Base-by-base conservation (phyloP, 768 basidiomycete genomes). In the Mrakia frigida region DNA sequence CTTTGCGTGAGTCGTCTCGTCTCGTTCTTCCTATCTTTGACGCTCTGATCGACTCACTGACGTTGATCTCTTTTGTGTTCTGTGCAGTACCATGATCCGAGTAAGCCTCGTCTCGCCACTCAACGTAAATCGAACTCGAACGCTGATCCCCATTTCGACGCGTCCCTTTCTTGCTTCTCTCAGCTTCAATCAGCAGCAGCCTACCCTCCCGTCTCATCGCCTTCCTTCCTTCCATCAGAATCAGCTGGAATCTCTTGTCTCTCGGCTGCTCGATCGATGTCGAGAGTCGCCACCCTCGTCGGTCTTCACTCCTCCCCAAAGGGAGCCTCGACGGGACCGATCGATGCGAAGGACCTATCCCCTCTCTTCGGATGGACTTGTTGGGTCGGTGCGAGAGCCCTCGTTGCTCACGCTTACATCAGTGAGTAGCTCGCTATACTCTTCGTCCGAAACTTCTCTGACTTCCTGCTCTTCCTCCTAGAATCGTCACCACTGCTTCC, bases 141-240 rank as follows among this genome's bases (percentile, higher is more conserved):
- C 23, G 56, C 56, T 28, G 56, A 56, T 11, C 46, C n/a, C 13
- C 16, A 50, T 25, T 25, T 56, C 56, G 56, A 56, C 56, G 23
- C 25, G 56, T 56, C 14, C 25, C 53, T 25, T 28, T 56, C 10
- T 25, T 56, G 5, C 25, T 56, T 28, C 56, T 0, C n/a, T 3
- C 56, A 56, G 18, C 70, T 76, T 0, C 75, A 76, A 16, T 76
- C 75, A 25, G 75, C 75, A 10, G 23, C 68, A 6, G 75, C 75
- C 75, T 76, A 76, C 61, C 75, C 75, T 37, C 70, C 75, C 28
- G 68, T 70, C 21, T 76, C 75, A 1, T 76, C 75, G 18, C 69
- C 75, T 0, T 50, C 69, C 0, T 76, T 76, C 61, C 56, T 76
- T 10, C 75, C 75, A 0, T 76, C 75, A 0, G 75, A 76, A 7